A percentile compares a stretch with the other conserved stretches of the same genome.
These are phyloP conservation scores for Populus tremula DNA, from an alignment of 345 rosid genomes.

Conservation along the genomic window DNA sequence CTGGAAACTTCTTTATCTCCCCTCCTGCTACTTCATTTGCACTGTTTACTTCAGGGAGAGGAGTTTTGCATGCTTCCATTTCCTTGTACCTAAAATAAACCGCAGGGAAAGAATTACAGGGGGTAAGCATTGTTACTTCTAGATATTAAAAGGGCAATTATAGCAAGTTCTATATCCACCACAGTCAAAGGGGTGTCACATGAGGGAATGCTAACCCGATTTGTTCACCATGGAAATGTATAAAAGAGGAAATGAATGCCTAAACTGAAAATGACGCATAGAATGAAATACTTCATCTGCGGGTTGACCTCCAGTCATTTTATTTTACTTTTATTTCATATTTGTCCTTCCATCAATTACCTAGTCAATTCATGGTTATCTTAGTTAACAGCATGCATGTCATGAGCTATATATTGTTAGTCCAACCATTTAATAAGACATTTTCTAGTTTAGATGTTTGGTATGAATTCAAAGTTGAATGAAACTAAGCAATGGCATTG, in stretches of 20 bases:
- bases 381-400: neutral
- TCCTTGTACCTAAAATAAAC: slow-evolving; percentile 62
- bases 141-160: neutral
- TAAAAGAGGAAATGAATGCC: neutral
- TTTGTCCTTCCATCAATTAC: neutral
- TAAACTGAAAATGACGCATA: neutral
- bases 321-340: neutral
- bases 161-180: neutral
- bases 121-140: neutral
- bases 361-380: neutral
- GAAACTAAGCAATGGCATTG: neutral
- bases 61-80: slow-evolving; percentile 66
- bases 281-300: neutral
- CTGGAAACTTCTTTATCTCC: slow-evolving; percentile 78
- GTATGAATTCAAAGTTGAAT: neutral
- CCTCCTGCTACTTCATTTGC: slow-evolving; percentile 82
- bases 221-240: neutral
- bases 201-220: neutral
- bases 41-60: slow-evolving; percentile 63
- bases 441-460: neutral
- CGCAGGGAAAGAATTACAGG: slow-evolving; percentile 10
- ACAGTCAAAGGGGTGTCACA: neutral
- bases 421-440: neutral
- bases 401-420: neutral
- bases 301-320: neutral